These are phyloP conservation scores for Rubia yunnanensis DNA, from an alignment of 257 asterid species.

Conservation along the genomic window DNA sequence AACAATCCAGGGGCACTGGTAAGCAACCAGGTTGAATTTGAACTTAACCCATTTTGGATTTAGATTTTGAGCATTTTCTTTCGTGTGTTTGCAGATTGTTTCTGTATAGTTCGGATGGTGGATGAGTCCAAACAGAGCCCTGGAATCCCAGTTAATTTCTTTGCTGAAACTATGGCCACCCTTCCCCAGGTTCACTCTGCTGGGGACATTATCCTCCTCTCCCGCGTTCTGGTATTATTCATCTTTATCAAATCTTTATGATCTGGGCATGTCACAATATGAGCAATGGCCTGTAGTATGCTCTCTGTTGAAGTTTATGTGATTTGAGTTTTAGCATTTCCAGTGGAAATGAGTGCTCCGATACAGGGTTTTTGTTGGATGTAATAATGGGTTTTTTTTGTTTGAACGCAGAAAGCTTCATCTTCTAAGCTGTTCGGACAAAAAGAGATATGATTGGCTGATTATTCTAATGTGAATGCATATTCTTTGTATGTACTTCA, in stretches of 20 bases:
- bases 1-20: slow-evolving; percentile 61
- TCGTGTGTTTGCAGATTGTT: slow-evolving; percentile 36
- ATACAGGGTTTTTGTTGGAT: not conserved
- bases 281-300: not conserved
- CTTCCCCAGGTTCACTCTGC: slow-evolving; percentile 50
- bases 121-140: slow-evolving; percentile 47
- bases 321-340: not conserved
- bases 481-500: not conserved
- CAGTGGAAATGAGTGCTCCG: not conserved
- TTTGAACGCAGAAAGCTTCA: not conserved
- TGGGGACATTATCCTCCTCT: slow-evolving; percentile 58
- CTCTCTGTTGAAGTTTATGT: not conserved
- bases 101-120: slow-evolving; percentile 38
- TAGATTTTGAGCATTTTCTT: not conserved
- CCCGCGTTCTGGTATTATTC: slow-evolving; percentile 47
- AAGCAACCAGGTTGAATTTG: not conserved
- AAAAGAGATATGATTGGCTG: not conserved
- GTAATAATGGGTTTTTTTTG: not conserved
- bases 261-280: not conserved
- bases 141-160: slow-evolving; percentile 41
- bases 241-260: not conserved
- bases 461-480: not conserved
- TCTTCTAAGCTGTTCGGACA: not conserved
- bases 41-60: not conserved
- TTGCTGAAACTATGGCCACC: slow-evolving; percentile 44